Evolutionary conservation across 1,284 basidiomycete genomes (phyloP), one percentile per base, ranked within the genome.

Genomic region (Vanrija pseudolonga): DNA sequence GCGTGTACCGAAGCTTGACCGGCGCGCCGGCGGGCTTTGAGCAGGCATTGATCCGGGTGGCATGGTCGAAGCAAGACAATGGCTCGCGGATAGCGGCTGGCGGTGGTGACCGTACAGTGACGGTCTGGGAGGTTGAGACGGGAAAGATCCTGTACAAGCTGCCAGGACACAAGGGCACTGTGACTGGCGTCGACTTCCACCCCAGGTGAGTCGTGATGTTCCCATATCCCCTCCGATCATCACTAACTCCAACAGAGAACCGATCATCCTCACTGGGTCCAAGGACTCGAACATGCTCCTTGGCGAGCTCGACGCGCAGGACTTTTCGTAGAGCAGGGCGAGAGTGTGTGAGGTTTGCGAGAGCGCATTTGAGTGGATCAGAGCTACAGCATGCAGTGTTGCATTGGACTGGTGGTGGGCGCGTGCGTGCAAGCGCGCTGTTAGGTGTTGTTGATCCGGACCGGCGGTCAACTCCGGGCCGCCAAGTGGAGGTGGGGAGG

Each of bases 11-110:
- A 28, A 81, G 85, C 11, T 80, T 95, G 22, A 82, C 83, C 20
- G 91, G 92, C 38, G 86, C 90, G 1, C 90, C 92, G 1, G 88
- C 90, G 5, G 93, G 93, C 0, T 95, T 94, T 67, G 93, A 97
- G 76, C 85, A 87, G 60, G 83, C 88, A 0, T 78, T 96, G 32
- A 74, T 90, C 37, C 82, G 84, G 53, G 89, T 84, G 2, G 85
- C 88, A 3, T 96, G 92, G 80, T 76, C 71, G 37, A 68, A 68
- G 53, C 71, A 76, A 50, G 77, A 78, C 57, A 65, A 71, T 45
- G 74, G 73, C 14, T 59, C 68, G 39, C 54, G 71, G 56, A 77
- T 80, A 40, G 79, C 78, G 6, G 77, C 71, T 0, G 80, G 80
- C 7, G 79, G 79, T 5, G 79, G 79, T 5, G 80, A 81, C 63